phyloP scores from a whole-genome alignment of 192 early-diverging fungal genomes.

The Entrophospora sp. region DNA sequence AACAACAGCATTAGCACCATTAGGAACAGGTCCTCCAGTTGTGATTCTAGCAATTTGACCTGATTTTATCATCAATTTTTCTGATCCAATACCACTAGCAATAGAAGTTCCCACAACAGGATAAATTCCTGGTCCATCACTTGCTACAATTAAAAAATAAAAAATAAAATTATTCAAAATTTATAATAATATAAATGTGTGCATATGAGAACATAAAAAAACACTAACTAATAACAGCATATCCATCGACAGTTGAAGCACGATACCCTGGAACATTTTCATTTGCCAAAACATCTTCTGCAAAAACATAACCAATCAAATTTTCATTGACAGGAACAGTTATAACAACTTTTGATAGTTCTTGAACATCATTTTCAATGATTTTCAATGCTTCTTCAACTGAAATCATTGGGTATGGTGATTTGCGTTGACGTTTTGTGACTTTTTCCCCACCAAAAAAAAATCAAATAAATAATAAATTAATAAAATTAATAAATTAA shows the following conservation, averaged over 20 bases:
- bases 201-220: too few relatives aligned
- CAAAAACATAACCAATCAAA: constrained; percentile 59
- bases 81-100: constrained; percentile 25
- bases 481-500: too few relatives aligned
- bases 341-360: constrained; percentile 26
- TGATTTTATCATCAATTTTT: constrained; percentile 27
- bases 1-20: constrained; percentile 80
- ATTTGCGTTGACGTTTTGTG: constrained; percentile 56
- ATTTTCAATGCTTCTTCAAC: constrained; percentile 56
- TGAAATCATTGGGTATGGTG: constrained; percentile 73
- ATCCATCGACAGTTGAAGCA: constrained; percentile 90
- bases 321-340: constrained; percentile 34
- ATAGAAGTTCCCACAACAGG: constrained; percentile 57
- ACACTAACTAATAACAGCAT: constrained; percentile 70
- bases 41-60: constrained; percentile 71
- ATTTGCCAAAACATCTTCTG: constrained; percentile 60
- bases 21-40: constrained; percentile 81
- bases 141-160: constrained; percentile 28
- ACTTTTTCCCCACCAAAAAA: too few relatives aligned
- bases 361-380: constrained; percentile 36
- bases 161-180: neutral
- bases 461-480: neutral
- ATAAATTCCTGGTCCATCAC: constrained; percentile 75
- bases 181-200: too few relatives aligned
- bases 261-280: constrained; percentile 79